These are phyloP conservation scores for Umbelopsis isabellina DNA, from an alignment of 192 early-diverging fungal species.

Conservation along the genomic window DNA sequence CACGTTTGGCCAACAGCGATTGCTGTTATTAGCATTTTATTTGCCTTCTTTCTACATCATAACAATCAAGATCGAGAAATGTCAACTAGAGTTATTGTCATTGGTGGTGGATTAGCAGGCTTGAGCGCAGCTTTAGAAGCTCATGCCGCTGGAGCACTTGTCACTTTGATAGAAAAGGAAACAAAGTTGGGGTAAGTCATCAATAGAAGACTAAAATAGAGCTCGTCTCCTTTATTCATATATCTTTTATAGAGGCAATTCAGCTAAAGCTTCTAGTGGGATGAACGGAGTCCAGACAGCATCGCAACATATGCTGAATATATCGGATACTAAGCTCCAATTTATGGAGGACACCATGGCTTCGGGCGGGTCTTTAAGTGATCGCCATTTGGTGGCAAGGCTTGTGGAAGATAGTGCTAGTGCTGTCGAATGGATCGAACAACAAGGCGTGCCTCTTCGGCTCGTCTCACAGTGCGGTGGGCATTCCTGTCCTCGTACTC, in stretches of 20 bases:
- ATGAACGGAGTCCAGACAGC: conserved; percentile 77
- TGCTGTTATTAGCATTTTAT: background rate
- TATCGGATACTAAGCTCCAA: conserved; percentile 60
- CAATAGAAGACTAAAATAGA: background rate
- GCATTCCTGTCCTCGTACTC: conserved; percentile 77
- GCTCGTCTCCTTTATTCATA: background rate
- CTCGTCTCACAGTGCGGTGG: conserved; percentile 77
- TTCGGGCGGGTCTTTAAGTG: conserved; percentile 69
- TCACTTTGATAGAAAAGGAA: conserved; percentile 38
- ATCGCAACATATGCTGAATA: conserved; percentile 51
- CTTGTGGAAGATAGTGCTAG: conserved; percentile 67
- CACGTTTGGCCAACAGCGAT: background rate
- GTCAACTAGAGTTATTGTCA: conserved; percentile 30
- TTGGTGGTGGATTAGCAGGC: conserved; percentile 39
- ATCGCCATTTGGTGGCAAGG: conserved; percentile 62
- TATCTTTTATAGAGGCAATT: conserved; percentile 57
- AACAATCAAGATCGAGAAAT: conserved; percentile 6
- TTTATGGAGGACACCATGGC: conserved; percentile 73
- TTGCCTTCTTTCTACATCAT: background rate
- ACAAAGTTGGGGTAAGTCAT: conserved; percentile 31
- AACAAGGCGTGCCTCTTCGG: conserved; percentile 57
- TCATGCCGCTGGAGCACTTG: conserved; percentile 9
- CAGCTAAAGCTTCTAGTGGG: conserved; percentile 83
- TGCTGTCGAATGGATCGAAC: conserved; percentile 77
- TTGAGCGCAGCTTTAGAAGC: conserved; percentile 37